Evolutionary conservation across 2,329 filamentous ascomycete genomes (phyloP).

Genomic region (Macrophomina tecta): DNA sequence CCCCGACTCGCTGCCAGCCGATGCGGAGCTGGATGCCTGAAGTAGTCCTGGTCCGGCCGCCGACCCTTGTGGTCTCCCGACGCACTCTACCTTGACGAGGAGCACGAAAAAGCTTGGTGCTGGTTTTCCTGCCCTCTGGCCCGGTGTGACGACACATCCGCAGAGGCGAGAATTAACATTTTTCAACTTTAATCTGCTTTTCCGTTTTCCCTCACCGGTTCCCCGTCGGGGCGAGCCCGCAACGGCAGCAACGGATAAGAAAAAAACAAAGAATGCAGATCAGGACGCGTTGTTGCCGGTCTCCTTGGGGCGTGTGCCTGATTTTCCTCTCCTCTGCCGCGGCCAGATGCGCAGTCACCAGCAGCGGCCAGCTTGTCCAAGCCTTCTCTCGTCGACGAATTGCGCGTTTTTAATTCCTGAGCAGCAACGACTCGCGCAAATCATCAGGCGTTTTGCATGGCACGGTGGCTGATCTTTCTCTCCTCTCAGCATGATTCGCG

Average conservation of each 20-base stretch:
- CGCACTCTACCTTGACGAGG: neutral
- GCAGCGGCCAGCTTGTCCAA: neutral
- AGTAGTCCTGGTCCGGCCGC: slow-evolving; percentile 1
- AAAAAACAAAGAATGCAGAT: neutral
- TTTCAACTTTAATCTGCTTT: slow-evolving; percentile 19
- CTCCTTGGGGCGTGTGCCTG: neutral
- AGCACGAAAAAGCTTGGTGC: slow-evolving; percentile 18
- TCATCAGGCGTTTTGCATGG: slow-evolving; percentile 23
- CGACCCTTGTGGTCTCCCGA: neutral
- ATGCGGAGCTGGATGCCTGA: slow-evolving; percentile 20
- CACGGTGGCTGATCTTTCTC: neutral
- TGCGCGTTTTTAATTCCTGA: slow-evolving; percentile 13
- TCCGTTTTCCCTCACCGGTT: neutral
- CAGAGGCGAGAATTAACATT: neutral
- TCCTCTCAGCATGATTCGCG: slow-evolving; percentile 10
- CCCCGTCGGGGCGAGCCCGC: neutral
- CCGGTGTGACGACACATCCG: neutral
- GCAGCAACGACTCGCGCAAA: slow-evolving; percentile 6
- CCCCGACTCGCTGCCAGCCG: slow-evolving; percentile 14
- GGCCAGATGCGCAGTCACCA: slow-evolving; percentile 1
- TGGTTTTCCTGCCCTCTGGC: neutral
- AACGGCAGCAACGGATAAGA: neutral
- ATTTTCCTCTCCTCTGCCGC: neutral
- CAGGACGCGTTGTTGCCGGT: neutral
- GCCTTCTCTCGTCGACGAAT: neutral